Evolutionary conservation across 2,329 filamentous ascomycete species (phyloP).

Genomic region (Neofusicoccum sp.): DNA sequence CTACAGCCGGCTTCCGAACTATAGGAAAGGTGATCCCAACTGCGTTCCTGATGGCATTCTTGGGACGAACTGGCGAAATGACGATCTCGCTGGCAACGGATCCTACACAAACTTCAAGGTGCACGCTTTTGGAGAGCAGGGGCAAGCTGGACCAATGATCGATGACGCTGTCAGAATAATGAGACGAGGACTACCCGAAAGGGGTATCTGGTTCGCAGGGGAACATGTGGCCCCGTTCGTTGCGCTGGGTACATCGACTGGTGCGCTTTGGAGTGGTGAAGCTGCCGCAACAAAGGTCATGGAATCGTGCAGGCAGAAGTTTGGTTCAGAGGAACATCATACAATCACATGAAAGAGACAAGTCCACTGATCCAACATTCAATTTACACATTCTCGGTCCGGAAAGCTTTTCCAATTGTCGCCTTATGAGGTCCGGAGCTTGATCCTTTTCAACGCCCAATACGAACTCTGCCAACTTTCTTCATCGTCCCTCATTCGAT

Average conservation of each 20-base stretch:
- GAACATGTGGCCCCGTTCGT: constrained; percentile 91
- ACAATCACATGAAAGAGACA: too few relatives aligned
- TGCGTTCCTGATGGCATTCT: constrained; percentile 65
- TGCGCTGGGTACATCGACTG: constrained; percentile 81
- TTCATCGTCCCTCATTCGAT: too few relatives aligned
- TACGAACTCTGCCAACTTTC: too few relatives aligned
- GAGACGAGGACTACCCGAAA: constrained; percentile 56
- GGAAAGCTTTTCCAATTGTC: too few relatives aligned
- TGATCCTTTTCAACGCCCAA: too few relatives aligned
- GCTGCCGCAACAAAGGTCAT: constrained; percentile 23
- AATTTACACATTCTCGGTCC: too few relatives aligned
- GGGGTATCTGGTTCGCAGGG: constrained; percentile 80
- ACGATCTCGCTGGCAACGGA: constrained; percentile 76
- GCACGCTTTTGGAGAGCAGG: constrained; percentile 58
- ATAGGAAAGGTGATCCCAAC: constrained; percentile 49
- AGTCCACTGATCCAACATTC: too few relatives aligned
- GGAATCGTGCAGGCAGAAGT: too few relatives aligned
- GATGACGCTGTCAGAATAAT: constrained; percentile 68
- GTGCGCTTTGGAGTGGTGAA: constrained; percentile 90
- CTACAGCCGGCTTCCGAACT: constrained; percentile 71
- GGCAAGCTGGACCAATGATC: constrained; percentile 26
- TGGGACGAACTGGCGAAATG: constrained; percentile 74
- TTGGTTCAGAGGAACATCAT: too few relatives aligned
- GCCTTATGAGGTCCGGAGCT: too few relatives aligned
- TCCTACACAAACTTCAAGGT: constrained; percentile 84